Evolutionary conservation across 2,329 filamentous ascomycete genomes (phyloP), one percentile per base, ranked within the genome.

Genomic region (Sclerotinia glacialis): DNA sequence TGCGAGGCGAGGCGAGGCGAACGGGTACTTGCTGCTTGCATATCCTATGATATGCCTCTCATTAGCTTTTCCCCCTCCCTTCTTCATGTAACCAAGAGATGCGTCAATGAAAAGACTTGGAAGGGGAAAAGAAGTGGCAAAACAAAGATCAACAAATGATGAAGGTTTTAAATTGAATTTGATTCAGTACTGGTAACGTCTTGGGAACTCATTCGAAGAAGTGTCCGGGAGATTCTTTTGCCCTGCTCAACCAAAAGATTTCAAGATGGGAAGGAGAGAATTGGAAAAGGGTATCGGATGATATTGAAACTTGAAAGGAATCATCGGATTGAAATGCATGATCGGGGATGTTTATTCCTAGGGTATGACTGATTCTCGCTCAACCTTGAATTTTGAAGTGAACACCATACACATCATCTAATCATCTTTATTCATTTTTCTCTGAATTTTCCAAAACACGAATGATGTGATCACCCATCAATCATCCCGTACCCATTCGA

Each of bases 1-100:
- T 60, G 56, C 56, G 55, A 59, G 40, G 55, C 55, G 55, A 59
- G 40, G 55, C 55, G 44, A 60, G 58, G 58, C 58, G 58, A 60
- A 60, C 58, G 58, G 58, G 58, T 60, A 60, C 58, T 60, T 60
- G 44, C 58, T 60, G 58, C 58, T 47, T 60, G 58, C 58, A 61
- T 61, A 61, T 61, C 58, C 58, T 61, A 49, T 61, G 44, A 44
- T 49, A 60, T 60, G 26, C 56, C 28, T 31, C 34, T 40, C 58
- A 12, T 37, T 55, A 55, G 31, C 58, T 23, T 61, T 16, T 49
- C 16, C 44, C 44, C 31, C 26, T 47, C 26, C 12, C 42, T 34
- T 21, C 28, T 47, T 47, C 56, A 47, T 60, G 56, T 60, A 47
- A 47, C 42, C 44, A 49, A 49, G 44, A 49, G 16, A 26, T 60